Evolutionary conservation across 495 filamentous ascomycete genomes (phyloP).

Genomic region (Aspergillus cavernicola): DNA sequence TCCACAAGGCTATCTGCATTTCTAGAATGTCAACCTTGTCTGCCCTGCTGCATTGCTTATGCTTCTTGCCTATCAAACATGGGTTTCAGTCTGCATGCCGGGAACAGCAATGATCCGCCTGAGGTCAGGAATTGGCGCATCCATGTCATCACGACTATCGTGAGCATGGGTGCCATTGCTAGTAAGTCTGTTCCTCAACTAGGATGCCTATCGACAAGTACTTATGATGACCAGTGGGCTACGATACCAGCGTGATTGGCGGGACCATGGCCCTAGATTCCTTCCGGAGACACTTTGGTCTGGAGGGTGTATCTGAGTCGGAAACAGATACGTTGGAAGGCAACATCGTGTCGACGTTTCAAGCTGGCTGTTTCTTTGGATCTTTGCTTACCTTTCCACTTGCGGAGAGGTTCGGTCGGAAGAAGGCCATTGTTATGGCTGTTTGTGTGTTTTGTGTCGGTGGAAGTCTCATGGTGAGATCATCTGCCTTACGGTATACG

Average conservation of each 20-base stretch:
- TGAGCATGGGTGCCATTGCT: conserved; percentile 23
- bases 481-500: neutral
- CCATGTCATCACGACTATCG: conserved; percentile 53
- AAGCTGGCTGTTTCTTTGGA: conserved; percentile 47
- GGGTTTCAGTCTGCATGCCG: conserved; percentile 49
- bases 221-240: conserved; percentile 22
- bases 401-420: conserved; percentile 46
- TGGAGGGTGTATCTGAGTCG: conserved; percentile 30
- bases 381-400: conserved; percentile 28
- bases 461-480: conserved; percentile 45
- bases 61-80: conserved; percentile 28
- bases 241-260: conserved; percentile 62
- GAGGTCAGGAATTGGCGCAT: conserved; percentile 68
- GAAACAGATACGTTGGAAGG: conserved; percentile 44
- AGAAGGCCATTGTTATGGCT: conserved; percentile 45
- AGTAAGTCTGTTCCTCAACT: conserved; percentile 2
- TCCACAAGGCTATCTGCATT: neutral
- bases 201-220: neutral
- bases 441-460: conserved; percentile 51
- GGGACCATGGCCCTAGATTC: conserved; percentile 54
- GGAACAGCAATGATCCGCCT: conserved; percentile 53
- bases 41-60: neutral
- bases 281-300: conserved; percentile 51
- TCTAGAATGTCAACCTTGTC: neutral
- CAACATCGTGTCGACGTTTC: conserved; percentile 61